These are phyloP conservation scores for Eimeria praecox DNA, from an alignment of 169 alveolate genomes.

Conservation along the genomic window DNA sequence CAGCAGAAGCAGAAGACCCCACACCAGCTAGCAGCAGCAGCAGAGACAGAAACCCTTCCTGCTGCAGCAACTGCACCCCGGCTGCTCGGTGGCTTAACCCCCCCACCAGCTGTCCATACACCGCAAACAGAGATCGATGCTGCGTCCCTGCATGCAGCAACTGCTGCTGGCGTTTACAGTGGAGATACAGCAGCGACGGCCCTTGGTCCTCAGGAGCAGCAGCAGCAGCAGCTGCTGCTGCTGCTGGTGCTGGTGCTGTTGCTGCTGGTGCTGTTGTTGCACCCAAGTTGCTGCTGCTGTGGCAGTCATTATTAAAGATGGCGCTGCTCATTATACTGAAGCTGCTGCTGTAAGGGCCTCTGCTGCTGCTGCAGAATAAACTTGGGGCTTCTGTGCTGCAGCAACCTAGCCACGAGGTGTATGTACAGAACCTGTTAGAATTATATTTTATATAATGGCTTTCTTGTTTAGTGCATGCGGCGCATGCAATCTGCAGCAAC, in stretches of 20 bases:
- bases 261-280: too few relatives aligned
- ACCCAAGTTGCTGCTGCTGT: conserved; percentile 20
- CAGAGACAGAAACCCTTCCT: conserved; percentile 19
- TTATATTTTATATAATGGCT: not conserved
- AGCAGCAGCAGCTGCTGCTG: conserved; percentile 4
- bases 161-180: not conserved
- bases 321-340: not conserved
- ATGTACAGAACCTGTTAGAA: not conserved
- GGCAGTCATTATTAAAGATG: not conserved
- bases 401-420: not conserved
- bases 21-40: conserved; percentile 25
- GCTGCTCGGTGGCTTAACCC: not conserved
- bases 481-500: conserved; percentile 11
- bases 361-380: not conserved
- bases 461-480: not conserved
- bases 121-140: conserved; percentile 25
- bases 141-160: not conserved
- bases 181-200: not conserved
- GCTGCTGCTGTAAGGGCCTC: not conserved
- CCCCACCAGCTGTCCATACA: conserved; percentile 34
- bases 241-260: too few relatives aligned
- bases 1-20: not conserved
- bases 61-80: conserved; percentile 57
- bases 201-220: not conserved
- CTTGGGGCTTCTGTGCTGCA: conserved; percentile 21